A percentile compares a stretch with the other conserved stretches of the same genome.
Conservation (phyloP, 2,329 filamentous ascomycete genomes). For the Cercospora zeae-maydis region DNA sequence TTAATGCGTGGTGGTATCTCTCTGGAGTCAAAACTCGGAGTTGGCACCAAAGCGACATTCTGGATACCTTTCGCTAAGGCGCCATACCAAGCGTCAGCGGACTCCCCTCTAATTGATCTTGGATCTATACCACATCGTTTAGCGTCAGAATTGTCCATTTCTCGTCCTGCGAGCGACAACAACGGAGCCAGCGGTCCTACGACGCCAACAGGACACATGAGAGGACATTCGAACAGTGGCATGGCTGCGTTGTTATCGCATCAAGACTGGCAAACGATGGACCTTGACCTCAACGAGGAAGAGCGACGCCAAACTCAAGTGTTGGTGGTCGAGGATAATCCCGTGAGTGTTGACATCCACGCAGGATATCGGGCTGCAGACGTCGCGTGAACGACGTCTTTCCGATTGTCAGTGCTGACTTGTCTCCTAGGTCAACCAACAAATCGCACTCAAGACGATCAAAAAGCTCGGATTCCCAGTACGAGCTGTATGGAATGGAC, state of each 20-base stretch:
- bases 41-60: slow-evolving; percentile 71
- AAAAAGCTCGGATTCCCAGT: slow-evolving; percentile 69
- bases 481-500: slow-evolving; percentile 70
- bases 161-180: slow-evolving; percentile 62
- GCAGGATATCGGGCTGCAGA: too few species aligned
- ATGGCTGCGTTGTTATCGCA: slow-evolving; percentile 29
- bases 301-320: slow-evolving; percentile 64
- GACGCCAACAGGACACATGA: slow-evolving; percentile 27
- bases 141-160: slow-evolving; percentile 55
- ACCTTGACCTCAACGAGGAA: slow-evolving; percentile 52
- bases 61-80: slow-evolving; percentile 74
- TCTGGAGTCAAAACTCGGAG: slow-evolving; percentile 63
- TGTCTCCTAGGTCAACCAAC: slow-evolving; percentile 50
- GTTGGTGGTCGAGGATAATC: slow-evolving; percentile 79
- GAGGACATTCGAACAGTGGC: slow-evolving; percentile 11
- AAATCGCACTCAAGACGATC: slow-evolving; percentile 73
- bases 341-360: slow-evolving; percentile 9
- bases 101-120: slow-evolving; percentile 57
- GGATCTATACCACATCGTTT: slow-evolving; percentile 65
- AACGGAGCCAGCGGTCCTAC: slow-evolving; percentile 44
- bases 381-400: too few species aligned
- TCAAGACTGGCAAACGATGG: slow-evolving; percentile 39
- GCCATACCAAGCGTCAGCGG: slow-evolving; percentile 47
- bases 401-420: too few species aligned
- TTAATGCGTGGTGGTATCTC: slow-evolving; percentile 75